phyloP scores from a whole-genome alignment of 225 moss, liverwort and hornwort species.

The Anthoceros angustus region DNA sequence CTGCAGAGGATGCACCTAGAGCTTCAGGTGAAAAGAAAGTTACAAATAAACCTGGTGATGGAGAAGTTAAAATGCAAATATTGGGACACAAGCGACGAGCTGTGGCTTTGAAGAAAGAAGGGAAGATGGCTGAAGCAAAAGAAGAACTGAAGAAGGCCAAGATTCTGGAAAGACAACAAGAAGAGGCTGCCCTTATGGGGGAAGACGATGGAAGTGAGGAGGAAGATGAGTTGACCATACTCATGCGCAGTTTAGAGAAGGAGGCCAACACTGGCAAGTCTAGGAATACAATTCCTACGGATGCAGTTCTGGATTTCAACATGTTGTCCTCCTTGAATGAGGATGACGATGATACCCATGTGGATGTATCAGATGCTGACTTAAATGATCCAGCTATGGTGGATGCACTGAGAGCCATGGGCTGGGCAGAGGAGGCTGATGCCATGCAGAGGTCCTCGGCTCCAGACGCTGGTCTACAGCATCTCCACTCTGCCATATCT shows the following conservation, averaged over 20 bases:
- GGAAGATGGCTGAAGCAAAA: slow-evolving; percentile 76
- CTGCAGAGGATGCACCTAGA: slow-evolving; percentile 18
- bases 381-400: slow-evolving; percentile 33
- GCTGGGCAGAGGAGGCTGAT: slow-evolving; percentile 36
- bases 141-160: slow-evolving; percentile 94
- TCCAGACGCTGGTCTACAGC: slow-evolving; percentile 15
- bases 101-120: slow-evolving; percentile 77
- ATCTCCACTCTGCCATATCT: slow-evolving; percentile 5
- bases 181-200: slow-evolving; percentile 68
- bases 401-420: slow-evolving; percentile 31
- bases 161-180: slow-evolving; percentile 63
- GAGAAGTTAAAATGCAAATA: slow-evolving; percentile 50
- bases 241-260: slow-evolving; percentile 81
- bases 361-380: slow-evolving; percentile 58
- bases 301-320: slow-evolving; percentile 12
- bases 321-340: slow-evolving; percentile 25
- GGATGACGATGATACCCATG: slow-evolving; percentile 70
- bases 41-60: slow-evolving; percentile 7
- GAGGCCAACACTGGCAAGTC: slow-evolving; percentile 43
- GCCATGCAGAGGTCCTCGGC: slow-evolving; percentile 20
- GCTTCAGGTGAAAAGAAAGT: slow-evolving; percentile 11
- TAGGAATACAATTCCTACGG: slow-evolving; percentile 11
- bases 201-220: slow-evolving; percentile 47
- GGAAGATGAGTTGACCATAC: slow-evolving; percentile 58
- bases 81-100: slow-evolving; percentile 69